A percentile compares a stretch with the other conserved stretches of the same genome.
phyloP scores from a whole-genome alignment of 106 monocot species.

The Dendrobium chrysotoxum region DNA sequence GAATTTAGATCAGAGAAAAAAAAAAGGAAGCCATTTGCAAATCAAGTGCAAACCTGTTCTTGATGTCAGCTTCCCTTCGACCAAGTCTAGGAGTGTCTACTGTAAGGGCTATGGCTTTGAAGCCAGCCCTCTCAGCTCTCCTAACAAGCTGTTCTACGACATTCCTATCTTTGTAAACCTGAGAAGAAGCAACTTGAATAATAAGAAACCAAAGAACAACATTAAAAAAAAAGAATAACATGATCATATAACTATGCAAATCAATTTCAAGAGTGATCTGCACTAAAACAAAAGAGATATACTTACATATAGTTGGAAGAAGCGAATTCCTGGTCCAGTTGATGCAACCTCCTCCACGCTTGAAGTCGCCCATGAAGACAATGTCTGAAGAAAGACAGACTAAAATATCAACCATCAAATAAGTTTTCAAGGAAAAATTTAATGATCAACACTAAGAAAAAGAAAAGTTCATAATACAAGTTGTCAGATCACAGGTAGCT shows the following conservation, averaged over 20 bases:
- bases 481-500: too few relatives aligned
- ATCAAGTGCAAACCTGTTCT: constrained; percentile 28
- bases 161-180: constrained; percentile 61
- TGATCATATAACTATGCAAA: too few relatives aligned
- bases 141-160: constrained; percentile 49
- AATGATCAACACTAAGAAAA: too few relatives aligned
- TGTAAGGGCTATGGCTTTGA: constrained; percentile 50
- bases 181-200: neutral
- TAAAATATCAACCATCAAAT: too few relatives aligned
- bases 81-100: constrained; percentile 60
- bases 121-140: constrained; percentile 61
- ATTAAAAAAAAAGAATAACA: too few relatives aligned
- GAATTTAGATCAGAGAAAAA: neutral
- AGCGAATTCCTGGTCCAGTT: constrained; percentile 72
- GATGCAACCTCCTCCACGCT: constrained; percentile 81
- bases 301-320: constrained; percentile 87
- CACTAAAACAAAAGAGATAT: neutral
- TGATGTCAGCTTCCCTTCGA: constrained; percentile 60
- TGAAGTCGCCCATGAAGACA: constrained; percentile 66
- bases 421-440: too few relatives aligned
- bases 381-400: constrained; percentile 23
- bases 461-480: too few relatives aligned
- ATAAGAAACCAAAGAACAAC: neutral
- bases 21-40: neutral
- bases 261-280: too few relatives aligned